Conservation (phyloP, 2,329 filamentous ascomycete species). For the Pezicula radicicola region DNA sequence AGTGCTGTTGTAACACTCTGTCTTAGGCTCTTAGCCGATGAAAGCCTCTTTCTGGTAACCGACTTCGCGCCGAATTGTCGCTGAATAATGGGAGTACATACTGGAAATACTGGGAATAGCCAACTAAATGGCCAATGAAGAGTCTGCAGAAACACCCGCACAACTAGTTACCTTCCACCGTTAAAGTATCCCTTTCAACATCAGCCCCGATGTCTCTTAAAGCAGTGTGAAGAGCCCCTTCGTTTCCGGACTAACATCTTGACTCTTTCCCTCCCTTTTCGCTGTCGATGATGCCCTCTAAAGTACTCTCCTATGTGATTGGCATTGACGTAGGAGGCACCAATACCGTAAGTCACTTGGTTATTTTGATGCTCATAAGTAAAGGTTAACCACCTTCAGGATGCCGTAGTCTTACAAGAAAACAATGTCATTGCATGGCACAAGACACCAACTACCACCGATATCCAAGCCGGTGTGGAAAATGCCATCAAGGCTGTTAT, state of each 20-base stretch:
- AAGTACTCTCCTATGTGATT: conserved; percentile 20
- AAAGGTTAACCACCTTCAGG: conserved; percentile 5
- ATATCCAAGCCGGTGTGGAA: conserved; percentile 47
- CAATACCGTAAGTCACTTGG: conserved; percentile 39
- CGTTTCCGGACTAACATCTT: neutral
- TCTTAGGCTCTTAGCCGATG: too few relatives aligned
- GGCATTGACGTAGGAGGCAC: conserved; percentile 57
- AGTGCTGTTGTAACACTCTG: too few relatives aligned
- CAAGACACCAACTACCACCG: conserved; percentile 47
- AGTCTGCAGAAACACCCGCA: too few relatives aligned
- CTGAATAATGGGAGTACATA: too few relatives aligned
- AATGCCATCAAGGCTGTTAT: conserved; percentile 42
- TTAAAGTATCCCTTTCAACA: too few relatives aligned
- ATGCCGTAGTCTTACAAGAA: conserved; percentile 20
- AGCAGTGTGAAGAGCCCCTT: neutral
- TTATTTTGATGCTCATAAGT: neutral
- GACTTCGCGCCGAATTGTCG: too few relatives aligned
- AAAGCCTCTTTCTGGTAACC: too few relatives aligned
- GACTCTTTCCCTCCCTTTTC: neutral
- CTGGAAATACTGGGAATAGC: too few relatives aligned
- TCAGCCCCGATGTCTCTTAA: neutral
- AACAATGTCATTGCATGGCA: conserved; percentile 34
- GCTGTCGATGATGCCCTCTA: conserved; percentile 15
- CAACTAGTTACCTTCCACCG: too few relatives aligned
- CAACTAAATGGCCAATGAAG: too few relatives aligned